Evolutionary conservation across 352 stramenopile genomes (phyloP).

Genomic region (Phytophthora sansomeana): DNA sequence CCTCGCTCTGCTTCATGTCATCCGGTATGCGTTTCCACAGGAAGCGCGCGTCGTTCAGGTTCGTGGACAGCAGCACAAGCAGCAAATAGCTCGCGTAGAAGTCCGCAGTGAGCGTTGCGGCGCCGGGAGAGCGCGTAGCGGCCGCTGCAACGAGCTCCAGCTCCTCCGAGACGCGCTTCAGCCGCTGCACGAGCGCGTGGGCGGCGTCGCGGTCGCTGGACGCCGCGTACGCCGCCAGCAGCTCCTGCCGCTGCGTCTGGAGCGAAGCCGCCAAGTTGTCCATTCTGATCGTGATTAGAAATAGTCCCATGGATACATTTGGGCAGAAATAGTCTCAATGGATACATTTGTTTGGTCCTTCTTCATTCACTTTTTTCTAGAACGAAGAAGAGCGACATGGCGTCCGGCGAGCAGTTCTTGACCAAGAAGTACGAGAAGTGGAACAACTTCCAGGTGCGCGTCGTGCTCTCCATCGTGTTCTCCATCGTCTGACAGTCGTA

Average conservation of each 20-base stretch:
- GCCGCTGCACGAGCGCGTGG: constrained; percentile 30
- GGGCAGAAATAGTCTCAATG: too few species aligned
- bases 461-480: not conserved
- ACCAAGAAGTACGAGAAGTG: constrained; percentile 92
- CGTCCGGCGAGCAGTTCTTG: constrained; percentile 73
- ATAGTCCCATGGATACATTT: not conserved
- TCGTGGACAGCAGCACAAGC: constrained; percentile 55
- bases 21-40: constrained; percentile 73
- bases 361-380: not conserved
- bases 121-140: constrained; percentile 27
- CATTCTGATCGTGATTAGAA: constrained; percentile 35
- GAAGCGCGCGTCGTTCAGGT: constrained; percentile 78
- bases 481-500: not conserved
- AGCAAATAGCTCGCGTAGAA: constrained; percentile 73
- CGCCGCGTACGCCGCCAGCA: constrained; percentile 40
- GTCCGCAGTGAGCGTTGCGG: constrained; percentile 48
- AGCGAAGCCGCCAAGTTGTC: constrained; percentile 57
- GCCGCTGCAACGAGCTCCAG: constrained; percentile 64
- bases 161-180: constrained; percentile 59
- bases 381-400: constrained; percentile 26
- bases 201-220: constrained; percentile 26
- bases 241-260: constrained; percentile 45
- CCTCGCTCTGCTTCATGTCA: constrained; percentile 51
- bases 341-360: constrained; percentile 1
- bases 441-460: constrained; percentile 82